Evolutionary conservation across 345 rosid species (phyloP), one percentile per base, ranked within the genome.

Genomic region (Leavenworthia alabamica): DNA sequence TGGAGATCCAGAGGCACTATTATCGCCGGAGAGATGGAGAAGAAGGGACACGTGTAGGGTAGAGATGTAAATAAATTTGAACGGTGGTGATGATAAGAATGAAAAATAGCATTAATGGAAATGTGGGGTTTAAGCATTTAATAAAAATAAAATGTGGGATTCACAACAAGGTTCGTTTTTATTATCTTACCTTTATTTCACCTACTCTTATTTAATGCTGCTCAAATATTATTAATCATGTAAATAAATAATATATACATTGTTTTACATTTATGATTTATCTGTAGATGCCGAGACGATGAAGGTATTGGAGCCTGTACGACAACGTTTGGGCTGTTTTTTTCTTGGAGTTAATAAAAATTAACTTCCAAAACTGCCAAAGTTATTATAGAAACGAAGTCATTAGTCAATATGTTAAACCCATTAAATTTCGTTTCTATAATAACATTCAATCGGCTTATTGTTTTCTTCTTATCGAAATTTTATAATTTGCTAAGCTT

Each of bases 1-100:
- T 58, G 98, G 98, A 43, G 96, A 92, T 77, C 98, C 98, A 14
- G 98, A 92, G 80, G 98, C 98, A 31, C 52, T 92, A 29, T 61
- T 92, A 2, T 92, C 98, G 42, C 98, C 98, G 83, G 96, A 92
- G 75, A 81, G 98, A 64, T 86, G 84, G 43, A 83, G 74, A 73
- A 72, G 93, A 57, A 2, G 40, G 3, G 76, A 77, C 95, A 85
- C 90, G 92, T 82, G 86, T 82, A 83, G 19, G 82, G 79, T 10
- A 19, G 64, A 40, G 72, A 79, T 61, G 57, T 66, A 28, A 50
- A 43, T 6, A 8, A 43, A 7, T 12, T 40, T 74, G 68, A 37
- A 59, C 54, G 72, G 70, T 27, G 73, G 37, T 7, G 69, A 60
- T 62, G 70, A 74, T 0, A 27, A 48, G 56, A 44, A 36, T 48